Evolutionary conservation across 805 yeast species (phyloP), one percentile per base, ranked within the genome.

Genomic region (Pichia cephalocereana): DNA sequence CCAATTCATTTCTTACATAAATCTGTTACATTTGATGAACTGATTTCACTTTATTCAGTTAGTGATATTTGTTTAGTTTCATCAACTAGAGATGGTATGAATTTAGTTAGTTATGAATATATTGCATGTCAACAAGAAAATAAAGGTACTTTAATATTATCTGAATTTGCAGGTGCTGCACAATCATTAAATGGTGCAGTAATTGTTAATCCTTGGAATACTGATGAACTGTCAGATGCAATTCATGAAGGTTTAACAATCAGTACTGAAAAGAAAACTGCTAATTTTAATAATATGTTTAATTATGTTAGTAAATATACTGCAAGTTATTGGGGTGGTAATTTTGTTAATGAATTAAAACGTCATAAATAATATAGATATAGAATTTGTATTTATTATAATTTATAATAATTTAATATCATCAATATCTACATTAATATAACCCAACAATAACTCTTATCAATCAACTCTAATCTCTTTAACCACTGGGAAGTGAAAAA

Each of bases 141-240:
- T 52, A 82, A 88, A 53, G 99, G 99, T 9, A 80, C 89, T 4
- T 72, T 93, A 56, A 86, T 93, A 44, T 66, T 93, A 53, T 83
- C 95, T 40, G 99, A 93, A 68, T 93, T 93, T 69, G 93, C 99
- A 0, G 99, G 99, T 44, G 99, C 99, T n/a, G 98, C 99, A 1
- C 99, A 93, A 68, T 85, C 95, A 1, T 71, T 93, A 54, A 91
- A 93, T 61, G 99, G 99, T 26, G 89, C 96, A 1, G 64, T 91
- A 14, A 80, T 93, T 50, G 96, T 93, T 19, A 93, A 93, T 61
- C 99, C 99, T 4, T 93, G 99, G 99, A 93, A 91, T 63, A 91
- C 90, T 23, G 99, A 93, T 56, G 99, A 93, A 57, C 67, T 91
- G 62, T 81, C 95, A 18, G 86, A 79, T 40, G 84, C 97, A 4